Evolutionary conservation across 2,329 filamentous ascomycete species (phyloP).

Genomic region (Simplicillium sp.): DNA sequence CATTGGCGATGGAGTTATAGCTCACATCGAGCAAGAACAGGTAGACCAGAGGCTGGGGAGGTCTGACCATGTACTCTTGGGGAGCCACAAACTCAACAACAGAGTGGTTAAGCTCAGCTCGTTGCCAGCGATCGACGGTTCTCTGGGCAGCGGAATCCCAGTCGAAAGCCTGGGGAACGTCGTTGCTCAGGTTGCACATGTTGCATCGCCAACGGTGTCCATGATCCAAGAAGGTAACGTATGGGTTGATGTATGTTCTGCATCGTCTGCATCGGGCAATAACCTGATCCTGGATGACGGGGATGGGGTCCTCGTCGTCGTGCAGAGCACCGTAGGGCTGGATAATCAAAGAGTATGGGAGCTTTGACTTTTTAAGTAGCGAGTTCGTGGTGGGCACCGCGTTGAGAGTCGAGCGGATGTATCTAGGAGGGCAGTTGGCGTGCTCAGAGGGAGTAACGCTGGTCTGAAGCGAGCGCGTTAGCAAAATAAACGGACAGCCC

Average conservation of each 20-base stretch:
- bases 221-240: conserved; percentile 91
- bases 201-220: conserved; percentile 98
- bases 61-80: conserved; percentile 98
- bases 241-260: conserved; percentile 95
- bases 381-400: conserved; percentile 87
- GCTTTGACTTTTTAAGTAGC: conserved; percentile 89
- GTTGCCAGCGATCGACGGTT: conserved; percentile 83
- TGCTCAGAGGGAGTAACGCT: conserved; percentile 85
- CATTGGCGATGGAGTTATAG: conserved; percentile 80
- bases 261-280: conserved; percentile 95
- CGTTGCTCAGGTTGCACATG: conserved; percentile 98
- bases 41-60: conserved; percentile 90
- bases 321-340: conserved; percentile 91
- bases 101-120: conserved; percentile 88
- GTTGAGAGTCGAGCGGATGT: conserved; percentile 90
- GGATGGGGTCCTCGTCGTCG: conserved; percentile 83
- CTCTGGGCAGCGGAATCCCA: conserved; percentile 93
- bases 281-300: conserved; percentile 90
- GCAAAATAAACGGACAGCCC: conserved; percentile 11
- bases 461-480: conserved; percentile 46
- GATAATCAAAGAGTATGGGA: conserved; percentile 91
- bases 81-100: conserved; percentile 96
- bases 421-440: conserved; percentile 88
- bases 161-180: conserved; percentile 97
- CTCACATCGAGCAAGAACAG: conserved; percentile 94